Conservation (phyloP, 2,329 filamentous ascomycete species). For the Colletotrichum cuscutae region DNA sequence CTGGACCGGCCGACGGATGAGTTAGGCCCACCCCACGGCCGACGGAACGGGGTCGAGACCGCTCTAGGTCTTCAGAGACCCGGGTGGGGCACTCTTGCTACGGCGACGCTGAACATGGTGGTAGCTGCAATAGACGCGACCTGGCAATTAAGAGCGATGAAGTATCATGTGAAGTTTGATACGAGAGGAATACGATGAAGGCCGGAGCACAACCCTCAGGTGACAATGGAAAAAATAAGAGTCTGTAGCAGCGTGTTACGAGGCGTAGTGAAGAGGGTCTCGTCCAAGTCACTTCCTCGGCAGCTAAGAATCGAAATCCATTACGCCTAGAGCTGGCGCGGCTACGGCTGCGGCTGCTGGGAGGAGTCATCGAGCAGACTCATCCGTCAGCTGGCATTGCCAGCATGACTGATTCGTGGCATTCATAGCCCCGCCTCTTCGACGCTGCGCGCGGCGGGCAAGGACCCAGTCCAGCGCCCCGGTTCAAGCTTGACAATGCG, state of each 20-base stretch:
- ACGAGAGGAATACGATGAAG: neutral
- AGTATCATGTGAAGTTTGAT: neutral
- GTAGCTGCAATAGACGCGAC: neutral
- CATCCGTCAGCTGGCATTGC: neutral
- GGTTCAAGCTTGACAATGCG: neutral
- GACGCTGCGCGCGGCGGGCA: too few relatives aligned
- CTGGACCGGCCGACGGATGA: conserved; percentile 7
- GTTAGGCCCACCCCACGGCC: neutral
- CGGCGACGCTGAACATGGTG: neutral
- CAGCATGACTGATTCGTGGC: neutral
- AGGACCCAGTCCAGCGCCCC: neutral
- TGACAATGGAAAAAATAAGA: neutral
- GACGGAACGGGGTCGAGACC: conserved; percentile 7
- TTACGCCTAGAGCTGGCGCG: neutral
- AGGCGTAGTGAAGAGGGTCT: neutral
- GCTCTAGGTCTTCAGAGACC: neutral
- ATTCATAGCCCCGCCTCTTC: neutral
- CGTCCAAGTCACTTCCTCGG: neutral
- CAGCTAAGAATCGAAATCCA: neutral
- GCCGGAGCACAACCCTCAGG: neutral
- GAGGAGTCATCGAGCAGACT: neutral
- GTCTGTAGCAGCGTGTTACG: neutral
- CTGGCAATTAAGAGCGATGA: neutral
- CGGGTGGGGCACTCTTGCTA: neutral
- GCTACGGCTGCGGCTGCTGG: neutral